Base-by-base conservation (phyloP, 2,329 filamentous ascomycete species). In the Ascochyta rabiei region DNA sequence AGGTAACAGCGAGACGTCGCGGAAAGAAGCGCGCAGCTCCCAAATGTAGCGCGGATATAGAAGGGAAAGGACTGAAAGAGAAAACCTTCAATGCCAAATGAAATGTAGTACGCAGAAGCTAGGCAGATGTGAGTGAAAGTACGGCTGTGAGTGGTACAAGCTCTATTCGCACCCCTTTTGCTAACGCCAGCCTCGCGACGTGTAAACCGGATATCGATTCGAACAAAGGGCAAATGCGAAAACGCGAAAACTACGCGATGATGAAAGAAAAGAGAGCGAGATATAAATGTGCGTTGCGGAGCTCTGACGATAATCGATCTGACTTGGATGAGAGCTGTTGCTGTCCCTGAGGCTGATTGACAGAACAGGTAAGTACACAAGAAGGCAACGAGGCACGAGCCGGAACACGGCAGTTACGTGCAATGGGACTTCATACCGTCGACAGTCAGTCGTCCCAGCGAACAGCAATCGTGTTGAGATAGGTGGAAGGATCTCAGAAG, bases 301-400 rank as follows among this genome's bases (percentile, higher is more conserved):
- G 10, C 10, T n/a, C 6, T 16, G 24, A 10, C 15, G 24, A 48
- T 23, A 48, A 47, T 38, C 54, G 58, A 28, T 21, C 42, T 44
- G 19, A 31, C 23, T 45, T 50, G 7, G 34, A 57, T 26, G 24
- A 37, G 50, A 51, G 50, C 45, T 52, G 41, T 59, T 35, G 45
- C 48, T 42, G 44, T 49, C 35, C 35, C 18, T 40, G 35, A 37
- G 37, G 26, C 21, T 4, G 44, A 28, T n/a, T 21, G 38, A 47
- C 48, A 39, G 26, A 51, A 55, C 40, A 31, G 54, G 59, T 49
- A 61, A 57, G 49, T 55, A 46, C 52, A 35, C 24, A 37, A 49
- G 52, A 48, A 44, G 55, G 56, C 26, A 50, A 31, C 52, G 48
- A 42, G 44, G 19, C 33, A 21, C 2, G 21, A 46, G 46, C 23